Evolutionary conservation across 2,329 filamentous ascomycete genomes (phyloP), one percentile per base, ranked within the genome.

Genomic region (Fusarium drepaniforme): DNA sequence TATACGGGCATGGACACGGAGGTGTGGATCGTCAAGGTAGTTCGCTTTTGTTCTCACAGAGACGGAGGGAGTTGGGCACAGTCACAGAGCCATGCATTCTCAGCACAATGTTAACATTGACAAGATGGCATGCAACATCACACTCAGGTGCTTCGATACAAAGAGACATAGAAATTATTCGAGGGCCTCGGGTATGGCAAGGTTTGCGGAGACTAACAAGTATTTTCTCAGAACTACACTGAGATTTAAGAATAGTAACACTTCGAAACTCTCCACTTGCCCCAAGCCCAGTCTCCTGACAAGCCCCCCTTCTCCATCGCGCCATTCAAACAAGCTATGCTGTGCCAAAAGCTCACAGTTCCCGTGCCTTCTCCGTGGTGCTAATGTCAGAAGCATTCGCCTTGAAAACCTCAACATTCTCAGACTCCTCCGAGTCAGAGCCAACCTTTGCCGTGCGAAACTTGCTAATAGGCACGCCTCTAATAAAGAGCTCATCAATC

Each of bases 401-500:
- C 35, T 59, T 59, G 15, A 59, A 6, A 8, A 40, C 56, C 16
- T 59, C 56, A 6, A 35, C 56, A 25, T 23, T 25, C 56, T 59
- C 35, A 25, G 56, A 59, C 23, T 59, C 56, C 23, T 59, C 56
- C 35, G 40, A 23, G 30, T 59, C 56, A 8, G 56, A 59, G 11
- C 21, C 25, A 2, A 59, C 21, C 33, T 38, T 38, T 2, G 56
- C 56, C 8, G 35, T 59, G 35, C 56, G 56, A 15, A 59, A 59
- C 9, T 59, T 25, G 21, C 67, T 38, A 21, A 66, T 66, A 21
- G 64, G 44, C 15, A 62, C 57, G 3, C 64, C 64, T 8, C 37
- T 35, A 11, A 65, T 1, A 25, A 70, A 70, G 8, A 70, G 64
- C 16, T 64, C 42, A 23, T 73, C 70, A 59, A 73, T 68, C 51